Evolutionary conservation across 2,329 filamentous ascomycete species (phyloP), one percentile per base, ranked within the genome.

Genomic region (Arthrobotrys iridis): DNA sequence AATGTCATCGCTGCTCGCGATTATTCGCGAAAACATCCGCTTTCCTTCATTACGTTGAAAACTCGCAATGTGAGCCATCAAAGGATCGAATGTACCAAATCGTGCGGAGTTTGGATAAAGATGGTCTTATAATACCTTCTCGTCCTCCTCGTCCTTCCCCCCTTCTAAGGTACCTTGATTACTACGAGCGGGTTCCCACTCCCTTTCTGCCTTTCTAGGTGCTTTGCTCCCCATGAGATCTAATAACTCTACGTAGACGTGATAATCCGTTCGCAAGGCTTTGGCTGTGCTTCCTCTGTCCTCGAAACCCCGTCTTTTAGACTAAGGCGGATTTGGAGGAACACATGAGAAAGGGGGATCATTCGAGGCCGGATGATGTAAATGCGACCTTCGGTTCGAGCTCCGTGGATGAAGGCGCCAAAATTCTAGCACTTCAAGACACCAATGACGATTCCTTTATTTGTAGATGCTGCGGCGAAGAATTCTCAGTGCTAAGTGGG

Each of bases 91-190:
- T 60, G 2, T 60, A 45, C 24, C n/a, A 33, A 8, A 33, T 45
- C 11, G 18, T 60, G 6, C 37, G n/a, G 18, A 45, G 11, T 2
- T 26, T 60, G 11, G 37, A 60, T 43, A 13, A 10, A 11, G 24
- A 33, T 5, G 35, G 33, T 8, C 35, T 60, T 26, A 60, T 60
- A 13, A 60, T n/a, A n/a, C n/a, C n/a, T n/a, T n/a, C n/a, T n/a
- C n/a, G n/a, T n/a, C n/a, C 57, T 1, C 7, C n/a, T 6, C 40
- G 33, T 18, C 35, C 24, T 28, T 33, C 37, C 7, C 35, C 22
- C 7, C n/a, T 43, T 13, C 5, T 33, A 2, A 55, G 48, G n/a
- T 7, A 33, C n/a, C 33, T 8, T 20, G 8, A n/a, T 13, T n/a
- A 24, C 18, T 13, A 8, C 4, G 18, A 10, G n/a, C 8, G n/a